A percentile compares a stretch with the other conserved stretches of the same genome.
These are phyloP conservation scores for Nitzschia inconspicua DNA, from an alignment of 108 stramenopile species.

Conservation along the genomic window DNA sequence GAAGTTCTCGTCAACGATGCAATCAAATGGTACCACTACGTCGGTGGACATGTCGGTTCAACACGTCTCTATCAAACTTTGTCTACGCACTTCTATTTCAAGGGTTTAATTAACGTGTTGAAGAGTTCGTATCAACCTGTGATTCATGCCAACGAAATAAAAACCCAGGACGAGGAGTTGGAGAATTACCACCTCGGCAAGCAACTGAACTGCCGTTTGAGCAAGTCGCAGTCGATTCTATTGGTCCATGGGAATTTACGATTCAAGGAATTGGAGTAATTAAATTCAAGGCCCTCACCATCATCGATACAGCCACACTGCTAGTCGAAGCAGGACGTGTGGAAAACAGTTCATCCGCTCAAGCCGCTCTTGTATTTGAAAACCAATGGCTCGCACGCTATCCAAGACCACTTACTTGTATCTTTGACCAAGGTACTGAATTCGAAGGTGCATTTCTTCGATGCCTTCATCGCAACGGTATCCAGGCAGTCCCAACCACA, in stretches of 20 bases:
- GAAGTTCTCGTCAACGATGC: too few species aligned
- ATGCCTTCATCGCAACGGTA: constrained; percentile 11
- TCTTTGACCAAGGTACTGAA: constrained; percentile 38
- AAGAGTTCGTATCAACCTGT: too few species aligned
- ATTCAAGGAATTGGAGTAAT: not conserved
- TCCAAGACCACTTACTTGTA: constrained; percentile 22
- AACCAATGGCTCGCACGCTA: constrained; percentile 43
- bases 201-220: too few species aligned
- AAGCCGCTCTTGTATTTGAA: constrained; percentile 23
- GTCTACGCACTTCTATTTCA: too few species aligned
- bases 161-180: constrained; percentile 12
- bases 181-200: constrained; percentile 16
- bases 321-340: constrained; percentile 12
- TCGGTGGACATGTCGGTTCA: too few species aligned
- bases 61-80: too few species aligned
- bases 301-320: constrained; percentile 17
- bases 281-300: constrained; percentile 10
- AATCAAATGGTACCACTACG: too few species aligned
- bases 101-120: too few species aligned
- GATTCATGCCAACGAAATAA: too few species aligned
- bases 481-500: constrained; percentile 24
- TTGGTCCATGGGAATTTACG: constrained; percentile 15
- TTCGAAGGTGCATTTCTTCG: constrained; percentile 38
- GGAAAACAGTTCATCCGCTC: constrained; percentile 14
- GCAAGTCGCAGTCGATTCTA: constrained; percentile 33